These are phyloP conservation scores for Globisporangium radiosum DNA, from an alignment of 352 stramenopile genomes.

Conservation along the genomic window DNA sequence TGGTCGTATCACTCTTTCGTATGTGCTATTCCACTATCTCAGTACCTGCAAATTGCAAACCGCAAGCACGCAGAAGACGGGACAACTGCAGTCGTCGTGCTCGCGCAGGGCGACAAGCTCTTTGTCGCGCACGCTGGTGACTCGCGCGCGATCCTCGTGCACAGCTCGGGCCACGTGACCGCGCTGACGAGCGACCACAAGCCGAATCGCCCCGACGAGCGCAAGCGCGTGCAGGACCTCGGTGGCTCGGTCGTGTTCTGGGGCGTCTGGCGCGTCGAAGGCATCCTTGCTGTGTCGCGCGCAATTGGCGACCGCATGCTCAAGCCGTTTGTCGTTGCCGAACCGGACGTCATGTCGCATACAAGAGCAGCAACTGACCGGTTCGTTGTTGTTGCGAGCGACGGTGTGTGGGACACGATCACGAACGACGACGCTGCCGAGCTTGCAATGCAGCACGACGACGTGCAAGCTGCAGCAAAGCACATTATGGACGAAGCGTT, in stretches of 20 bases:
- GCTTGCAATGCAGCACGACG: constrained; percentile 58
- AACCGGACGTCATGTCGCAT: constrained; percentile 82
- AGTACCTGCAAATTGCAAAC: constrained; percentile 84
- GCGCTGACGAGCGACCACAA: constrained; percentile 88
- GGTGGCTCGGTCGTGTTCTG: constrained; percentile 88
- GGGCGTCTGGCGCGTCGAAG: constrained; percentile 92
- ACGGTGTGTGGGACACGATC: constrained; percentile 91
- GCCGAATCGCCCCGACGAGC: constrained; percentile 87
- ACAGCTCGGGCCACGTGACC: constrained; percentile 66
- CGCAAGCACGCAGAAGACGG: constrained; percentile 81
- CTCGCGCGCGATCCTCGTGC: constrained; percentile 84
- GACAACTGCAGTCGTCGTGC: constrained; percentile 84
- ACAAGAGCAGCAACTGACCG: constrained; percentile 49
- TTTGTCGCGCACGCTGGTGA: constrained; percentile 89
- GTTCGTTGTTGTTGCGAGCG: constrained; percentile 85
- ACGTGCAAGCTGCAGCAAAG: constrained; percentile 64
- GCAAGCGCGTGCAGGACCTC: constrained; percentile 80
- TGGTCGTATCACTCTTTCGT: neutral
- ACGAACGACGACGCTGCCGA: constrained; percentile 83
- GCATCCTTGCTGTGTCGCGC: constrained; percentile 89
- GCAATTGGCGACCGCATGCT: constrained; percentile 90
- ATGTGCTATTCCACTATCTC: constrained; percentile 3
- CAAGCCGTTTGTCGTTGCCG: constrained; percentile 89
- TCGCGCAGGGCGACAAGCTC: constrained; percentile 68
- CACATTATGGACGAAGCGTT: constrained; percentile 86